Conservation (phyloP, 306 rosid species). For the Lupinus albus region DNA sequence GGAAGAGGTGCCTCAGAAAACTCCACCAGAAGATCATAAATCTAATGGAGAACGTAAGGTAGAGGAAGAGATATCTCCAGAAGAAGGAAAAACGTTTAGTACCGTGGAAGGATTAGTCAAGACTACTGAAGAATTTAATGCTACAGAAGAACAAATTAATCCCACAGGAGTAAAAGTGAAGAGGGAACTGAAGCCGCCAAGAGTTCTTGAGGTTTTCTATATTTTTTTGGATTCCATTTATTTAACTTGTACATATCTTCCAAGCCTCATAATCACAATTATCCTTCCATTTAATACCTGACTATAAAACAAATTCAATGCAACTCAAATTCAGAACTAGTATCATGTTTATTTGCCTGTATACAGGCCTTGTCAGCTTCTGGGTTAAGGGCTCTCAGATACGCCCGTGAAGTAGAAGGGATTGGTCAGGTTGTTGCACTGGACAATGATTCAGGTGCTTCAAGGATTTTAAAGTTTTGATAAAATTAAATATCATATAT, state of each 20-base stretch:
- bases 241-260: constrained; percentile 6
- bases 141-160: constrained; percentile 44
- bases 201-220: constrained; percentile 81
- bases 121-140: constrained; percentile 46
- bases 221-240: constrained; percentile 8
- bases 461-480: constrained; percentile 3
- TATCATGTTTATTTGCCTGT: constrained; percentile 24
- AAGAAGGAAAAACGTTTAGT: constrained; percentile 56
- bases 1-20: constrained; percentile 48
- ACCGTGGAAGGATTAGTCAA: constrained; percentile 51
- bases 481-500: background rate
- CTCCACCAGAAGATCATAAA: constrained; percentile 46
- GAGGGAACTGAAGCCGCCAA: constrained; percentile 67
- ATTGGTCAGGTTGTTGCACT: constrained; percentile 93
- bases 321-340: constrained; percentile 15
- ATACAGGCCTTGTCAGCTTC: constrained; percentile 93
- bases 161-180: constrained; percentile 59
- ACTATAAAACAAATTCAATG: background rate
- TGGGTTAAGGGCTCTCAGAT: constrained; percentile 93
- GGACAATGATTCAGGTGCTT: constrained; percentile 86
- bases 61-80: constrained; percentile 53
- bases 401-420: constrained; percentile 92
- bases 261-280: background rate
- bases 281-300: constrained; percentile 1
- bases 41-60: constrained; percentile 56